Conservation (phyloP, 345 rosid species). For the Gossypium ekmanianum region DNA sequence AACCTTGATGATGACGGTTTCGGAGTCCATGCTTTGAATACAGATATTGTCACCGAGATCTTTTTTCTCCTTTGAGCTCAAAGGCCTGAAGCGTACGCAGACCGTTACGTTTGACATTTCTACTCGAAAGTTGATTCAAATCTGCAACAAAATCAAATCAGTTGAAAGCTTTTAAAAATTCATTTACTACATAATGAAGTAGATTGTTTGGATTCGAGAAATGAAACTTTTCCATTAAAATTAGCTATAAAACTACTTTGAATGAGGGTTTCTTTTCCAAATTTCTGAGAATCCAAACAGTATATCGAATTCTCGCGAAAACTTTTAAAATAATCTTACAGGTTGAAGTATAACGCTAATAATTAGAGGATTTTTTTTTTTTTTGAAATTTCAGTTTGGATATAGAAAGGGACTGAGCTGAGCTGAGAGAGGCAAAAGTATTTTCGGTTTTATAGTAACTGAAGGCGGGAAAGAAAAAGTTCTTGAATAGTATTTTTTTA, state of each 20-base stretch:
- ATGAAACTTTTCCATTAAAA: no score
- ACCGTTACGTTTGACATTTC: constrained; percentile 61
- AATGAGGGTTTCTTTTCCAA: not conserved
- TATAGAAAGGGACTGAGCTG: not conserved
- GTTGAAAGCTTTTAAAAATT: not conserved
- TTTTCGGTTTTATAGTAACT: not conserved
- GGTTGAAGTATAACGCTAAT: not conserved
- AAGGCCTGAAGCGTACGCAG: constrained; percentile 78
- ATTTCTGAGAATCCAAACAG: not conserved
- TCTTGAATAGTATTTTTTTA: not conserved
- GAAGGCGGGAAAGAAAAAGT: constrained; percentile 1
- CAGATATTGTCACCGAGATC: constrained; percentile 47
- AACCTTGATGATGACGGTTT: constrained; percentile 66
- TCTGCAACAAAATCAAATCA: constrained; percentile 10
- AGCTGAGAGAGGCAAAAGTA: not conserved
- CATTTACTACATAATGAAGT: not conserved
- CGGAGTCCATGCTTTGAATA: constrained; percentile 46
- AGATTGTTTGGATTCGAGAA: not conserved
- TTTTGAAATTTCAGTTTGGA: not conserved
- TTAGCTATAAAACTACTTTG: no score
- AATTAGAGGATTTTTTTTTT: not conserved
- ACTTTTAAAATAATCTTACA: not conserved
- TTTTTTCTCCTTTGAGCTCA: constrained; percentile 58
- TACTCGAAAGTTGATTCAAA: not conserved
- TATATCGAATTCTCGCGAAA: not conserved